Base-by-base conservation (phyloP, 2,329 filamentous ascomycete species). In the Helotiales sp. region DNA sequence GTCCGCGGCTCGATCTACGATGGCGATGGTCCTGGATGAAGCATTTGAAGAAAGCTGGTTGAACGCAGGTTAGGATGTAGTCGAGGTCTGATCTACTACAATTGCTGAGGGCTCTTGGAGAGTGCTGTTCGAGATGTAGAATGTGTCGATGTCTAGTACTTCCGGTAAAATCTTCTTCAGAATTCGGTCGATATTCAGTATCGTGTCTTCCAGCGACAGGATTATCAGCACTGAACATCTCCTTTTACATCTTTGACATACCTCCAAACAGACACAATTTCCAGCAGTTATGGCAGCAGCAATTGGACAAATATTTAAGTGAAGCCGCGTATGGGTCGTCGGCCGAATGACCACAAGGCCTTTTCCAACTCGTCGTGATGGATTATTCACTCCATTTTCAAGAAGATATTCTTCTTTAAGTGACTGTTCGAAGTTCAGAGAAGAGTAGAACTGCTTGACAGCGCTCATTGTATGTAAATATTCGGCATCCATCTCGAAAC, bases 1-100 rank as follows among this genome's bases (percentile, higher is more conserved):
- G 69, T 89, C 80, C 11, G 86, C 86, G 2, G 84, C 86, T 22
- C 88, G 81, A 73, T 91, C 88, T 1, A 91, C 86, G 0, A 91
- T 74, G 0, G 87, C 87, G 4, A 89, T 76, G 1, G 80, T 79
- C 13, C 79, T 78, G 10, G 75, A 72, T 1, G 64, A 26, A 82
- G 73, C 63, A 79, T 78, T 6, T 66, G 83, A 78, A 13, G 78
- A 70, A 1, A 82, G 57, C n/a, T 32, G 45, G 2, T 62, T 54
- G 1, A 43, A 17, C 26, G 58, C 8, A 47, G 28, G 34, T 17
- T 37, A 5, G 2, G 49, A n/a, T 37, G 13, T 30, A 10, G 24
- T 24, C 47, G 30, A 17, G 52, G 57, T 64, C 61, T 71, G 67
- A 32, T 72, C 65, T 6, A 71, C 64, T 1, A 59, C 20, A 55